A percentile compares a stretch with the other conserved stretches of the same genome.
These are phyloP conservation scores for Ceratobasidium papillatum DNA, from an alignment of 1,284 basidiomycete genomes.

Conservation along the genomic window DNA sequence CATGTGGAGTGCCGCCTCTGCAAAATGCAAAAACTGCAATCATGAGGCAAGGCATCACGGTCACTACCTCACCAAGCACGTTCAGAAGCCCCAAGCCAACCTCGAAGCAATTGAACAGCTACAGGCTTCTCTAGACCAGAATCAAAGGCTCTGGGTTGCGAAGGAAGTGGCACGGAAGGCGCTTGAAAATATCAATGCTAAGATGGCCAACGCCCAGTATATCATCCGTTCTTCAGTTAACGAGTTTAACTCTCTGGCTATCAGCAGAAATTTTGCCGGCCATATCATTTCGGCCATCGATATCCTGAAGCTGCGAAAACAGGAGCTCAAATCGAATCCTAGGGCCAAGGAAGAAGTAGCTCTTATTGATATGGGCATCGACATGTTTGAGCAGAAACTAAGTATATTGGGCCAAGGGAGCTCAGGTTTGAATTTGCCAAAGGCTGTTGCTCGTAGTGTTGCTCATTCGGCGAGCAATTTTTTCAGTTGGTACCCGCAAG, in stretches of 20 bases:
- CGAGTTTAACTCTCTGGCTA: not conserved
- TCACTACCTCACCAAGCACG: not conserved
- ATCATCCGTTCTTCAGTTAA: not conserved
- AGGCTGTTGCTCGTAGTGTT: too few relatives aligned
- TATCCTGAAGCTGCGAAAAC: not conserved
- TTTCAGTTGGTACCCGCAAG: too few relatives aligned
- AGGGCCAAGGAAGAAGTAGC: not conserved
- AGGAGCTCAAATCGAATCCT: not conserved
- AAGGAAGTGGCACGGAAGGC: not conserved
- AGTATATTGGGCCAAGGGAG: too few relatives aligned
- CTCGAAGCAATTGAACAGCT: not conserved
- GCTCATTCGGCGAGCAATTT: too few relatives aligned
- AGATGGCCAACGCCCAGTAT: not conserved
- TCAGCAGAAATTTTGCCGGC: not conserved
- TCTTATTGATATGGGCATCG: not conserved
- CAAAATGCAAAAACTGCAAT: not conserved
- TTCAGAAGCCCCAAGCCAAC: not conserved
- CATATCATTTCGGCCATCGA: slow-evolving; percentile 1
- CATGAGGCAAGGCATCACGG: not conserved
- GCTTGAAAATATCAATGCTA: not conserved
- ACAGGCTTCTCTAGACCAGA: not conserved
- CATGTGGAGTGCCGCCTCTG: not conserved
- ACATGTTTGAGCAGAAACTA: slow-evolving; percentile 9
- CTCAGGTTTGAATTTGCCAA: too few relatives aligned
- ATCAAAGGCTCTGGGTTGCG: not conserved